These are phyloP conservation scores for Pyricularia pennisetigena DNA, from an alignment of 2,329 filamentous ascomycete species.

Conservation along the genomic window DNA sequence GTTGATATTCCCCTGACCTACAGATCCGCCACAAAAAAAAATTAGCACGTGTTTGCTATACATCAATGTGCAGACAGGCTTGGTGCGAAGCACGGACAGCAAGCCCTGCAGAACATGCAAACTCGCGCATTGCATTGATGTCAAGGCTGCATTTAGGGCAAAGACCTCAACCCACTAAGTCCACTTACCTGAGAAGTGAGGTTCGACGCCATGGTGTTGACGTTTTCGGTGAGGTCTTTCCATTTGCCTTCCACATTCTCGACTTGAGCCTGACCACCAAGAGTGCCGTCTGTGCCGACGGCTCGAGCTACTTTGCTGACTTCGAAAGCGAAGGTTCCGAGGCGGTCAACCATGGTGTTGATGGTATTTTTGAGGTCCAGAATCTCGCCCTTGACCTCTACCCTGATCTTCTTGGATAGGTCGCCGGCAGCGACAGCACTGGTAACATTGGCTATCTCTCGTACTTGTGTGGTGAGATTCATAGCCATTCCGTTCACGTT, in stretches of 20 bases:
- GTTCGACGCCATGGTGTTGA: constrained; percentile 67
- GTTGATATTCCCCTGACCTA: constrained; percentile 86
- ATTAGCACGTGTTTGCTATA: not conserved
- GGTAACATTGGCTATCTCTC: constrained; percentile 94
- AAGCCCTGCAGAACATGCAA: not conserved
- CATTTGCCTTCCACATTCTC: constrained; percentile 96
- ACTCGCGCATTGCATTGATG: not conserved
- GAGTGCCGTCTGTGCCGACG: constrained; percentile 89
- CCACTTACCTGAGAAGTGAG: constrained; percentile 50
- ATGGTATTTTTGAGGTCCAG: constrained; percentile 93
- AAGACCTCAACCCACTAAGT: not conserved
- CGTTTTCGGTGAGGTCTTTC: constrained; percentile 91
- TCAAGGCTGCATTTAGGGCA: not conserved
- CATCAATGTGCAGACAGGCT: not conserved
- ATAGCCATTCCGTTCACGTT: constrained; percentile 98
- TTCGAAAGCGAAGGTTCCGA: constrained; percentile 92
- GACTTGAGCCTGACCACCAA: constrained; percentile 88
- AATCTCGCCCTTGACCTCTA: constrained; percentile 90
- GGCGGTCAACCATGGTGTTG: constrained; percentile 96
- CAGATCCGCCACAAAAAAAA: not conserved
- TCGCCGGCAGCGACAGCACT: constrained; percentile 92
- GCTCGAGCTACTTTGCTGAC: constrained; percentile 93
- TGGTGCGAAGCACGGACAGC: not conserved
- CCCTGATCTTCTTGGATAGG: constrained; percentile 89
- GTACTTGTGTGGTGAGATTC: constrained; percentile 94